Base-by-base conservation (phyloP, 345 rosid genomes). In the Draba incana region DNA sequence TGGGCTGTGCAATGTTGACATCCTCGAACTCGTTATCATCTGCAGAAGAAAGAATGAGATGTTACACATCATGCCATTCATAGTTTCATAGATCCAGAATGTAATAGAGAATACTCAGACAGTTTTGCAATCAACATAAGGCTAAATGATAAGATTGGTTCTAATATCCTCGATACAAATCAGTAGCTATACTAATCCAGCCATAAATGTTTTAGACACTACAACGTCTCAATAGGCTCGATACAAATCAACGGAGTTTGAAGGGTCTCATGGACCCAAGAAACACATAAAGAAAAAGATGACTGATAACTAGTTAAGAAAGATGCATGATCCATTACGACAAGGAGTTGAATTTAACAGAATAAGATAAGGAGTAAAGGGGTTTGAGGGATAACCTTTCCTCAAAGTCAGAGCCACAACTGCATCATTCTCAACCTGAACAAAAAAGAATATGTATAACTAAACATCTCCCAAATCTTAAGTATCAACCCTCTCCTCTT, bases 381-480 rank as follows among this genome's bases (percentile, higher is more conserved):
- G 65, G 56, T 31, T 16, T 45, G 70, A 71, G 38, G 37, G 9
- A 43, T 54, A 52, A 91, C 97, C 96, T 94, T 87, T 91, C 75
- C 88, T 86, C 72, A 91, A 78, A 28, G 97, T 84, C 78, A 94
- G 76, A 59, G 97, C 97, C 74, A 94, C 89, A 25, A 89, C 86
- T 39, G 90, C 90, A 76, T 94, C 99, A 74, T 94, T 94, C 83
- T 94, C 97, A 71, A 94, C 95, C 98, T 93, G 88, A 49, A 82
- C 71, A 4, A 30, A 54, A 30, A 55, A 30, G 13, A 41, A 41
- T 6, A 61, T 1, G 16, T 5, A 27, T 11, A 14, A 57, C 16
- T 30, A 42, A 8, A 35, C 39, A 35, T 35, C 39, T 35, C 39
- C 39, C 3, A 35, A 35, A 35, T 8, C 39, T 8, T 8, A 35